Evolutionary conservation across 768 basidiomycete genomes (phyloP).

Genomic region (Trametes punicea): DNA sequence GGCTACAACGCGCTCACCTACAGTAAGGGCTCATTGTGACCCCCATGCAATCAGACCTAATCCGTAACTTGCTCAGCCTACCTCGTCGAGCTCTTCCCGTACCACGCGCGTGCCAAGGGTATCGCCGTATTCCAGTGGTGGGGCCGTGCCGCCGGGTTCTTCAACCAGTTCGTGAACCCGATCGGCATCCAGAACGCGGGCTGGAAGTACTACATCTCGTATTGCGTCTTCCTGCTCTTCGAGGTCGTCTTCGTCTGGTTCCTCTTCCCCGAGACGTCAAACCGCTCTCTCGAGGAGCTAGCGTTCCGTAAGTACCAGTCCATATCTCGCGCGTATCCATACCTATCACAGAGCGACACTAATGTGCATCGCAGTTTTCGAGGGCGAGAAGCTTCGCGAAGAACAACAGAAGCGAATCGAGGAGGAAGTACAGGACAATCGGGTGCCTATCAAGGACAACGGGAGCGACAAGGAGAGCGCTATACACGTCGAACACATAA

Average conservation of each 20-base stretch:
- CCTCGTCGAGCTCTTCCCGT: conserved; percentile 69
- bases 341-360: not conserved
- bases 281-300: conserved; percentile 54
- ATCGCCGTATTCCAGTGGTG: conserved; percentile 61
- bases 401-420: conserved; percentile 43
- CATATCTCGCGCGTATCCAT: not conserved
- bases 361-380: conserved; percentile 35
- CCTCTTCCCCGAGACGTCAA: conserved; percentile 58
- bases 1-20: conserved; percentile 57
- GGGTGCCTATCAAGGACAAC: conserved; percentile 11
- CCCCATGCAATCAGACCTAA: not conserved
- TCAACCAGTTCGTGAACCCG: conserved; percentile 67
- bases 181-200: conserved; percentile 56
- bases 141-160: conserved; percentile 51
- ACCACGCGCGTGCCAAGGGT: conserved; percentile 57
- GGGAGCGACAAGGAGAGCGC: conserved; percentile 24
- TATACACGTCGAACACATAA: conserved; percentile 18
- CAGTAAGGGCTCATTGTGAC: conserved; percentile 35
- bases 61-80: conserved; percentile 38
- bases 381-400: conserved; percentile 36
- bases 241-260: conserved; percentile 57
- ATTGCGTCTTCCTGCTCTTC: conserved; percentile 49
- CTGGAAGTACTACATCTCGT: conserved; percentile 60
- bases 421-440: conserved; percentile 33
- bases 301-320: conserved; percentile 56